Conservation (phyloP, 306 rosid genomes). For the Alnus glutinosa region DNA sequence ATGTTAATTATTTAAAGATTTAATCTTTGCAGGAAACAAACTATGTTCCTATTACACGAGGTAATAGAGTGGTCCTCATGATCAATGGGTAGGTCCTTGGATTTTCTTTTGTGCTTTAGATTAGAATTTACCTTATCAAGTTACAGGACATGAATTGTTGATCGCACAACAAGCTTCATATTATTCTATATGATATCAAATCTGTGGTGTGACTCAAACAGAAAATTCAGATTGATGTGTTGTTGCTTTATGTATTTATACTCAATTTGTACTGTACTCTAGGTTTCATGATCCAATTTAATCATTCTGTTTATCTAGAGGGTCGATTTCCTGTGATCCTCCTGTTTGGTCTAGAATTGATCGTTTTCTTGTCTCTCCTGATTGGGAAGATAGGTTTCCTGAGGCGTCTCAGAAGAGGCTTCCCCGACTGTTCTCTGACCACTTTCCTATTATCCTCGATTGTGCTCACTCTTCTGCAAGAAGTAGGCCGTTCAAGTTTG, state of each 20-base stretch:
- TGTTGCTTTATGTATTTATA: not conserved
- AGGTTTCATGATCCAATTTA: not conserved
- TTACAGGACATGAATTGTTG: conserved; percentile 1
- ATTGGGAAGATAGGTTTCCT: no score
- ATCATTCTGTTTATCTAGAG: not conserved
- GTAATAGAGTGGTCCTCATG: conserved; percentile 88
- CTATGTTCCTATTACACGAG: conserved; percentile 88
- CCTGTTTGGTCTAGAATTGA: no score
- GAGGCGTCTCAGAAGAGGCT: no score
- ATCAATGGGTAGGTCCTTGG: conserved; percentile 73
- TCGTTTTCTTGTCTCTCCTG: no score
- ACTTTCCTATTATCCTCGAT: no score
- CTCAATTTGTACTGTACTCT: not conserved
- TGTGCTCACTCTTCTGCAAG: no score
- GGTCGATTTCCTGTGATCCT: no score
- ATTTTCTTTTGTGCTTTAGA: conserved; percentile 23
- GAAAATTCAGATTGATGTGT: not conserved
- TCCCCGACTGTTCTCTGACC: no score
- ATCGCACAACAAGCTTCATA: not conserved
- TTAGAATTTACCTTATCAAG: conserved; percentile 11
- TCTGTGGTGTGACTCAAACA: not conserved
- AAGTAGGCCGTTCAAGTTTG: no score
- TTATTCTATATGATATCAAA: not conserved
- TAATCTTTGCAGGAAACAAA: conserved; percentile 69
- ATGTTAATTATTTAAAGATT: conserved; percentile 8